Evolutionary conservation across 192 early-diverging fungal species (phyloP).

Genomic region (Podila epicladia): DNA sequence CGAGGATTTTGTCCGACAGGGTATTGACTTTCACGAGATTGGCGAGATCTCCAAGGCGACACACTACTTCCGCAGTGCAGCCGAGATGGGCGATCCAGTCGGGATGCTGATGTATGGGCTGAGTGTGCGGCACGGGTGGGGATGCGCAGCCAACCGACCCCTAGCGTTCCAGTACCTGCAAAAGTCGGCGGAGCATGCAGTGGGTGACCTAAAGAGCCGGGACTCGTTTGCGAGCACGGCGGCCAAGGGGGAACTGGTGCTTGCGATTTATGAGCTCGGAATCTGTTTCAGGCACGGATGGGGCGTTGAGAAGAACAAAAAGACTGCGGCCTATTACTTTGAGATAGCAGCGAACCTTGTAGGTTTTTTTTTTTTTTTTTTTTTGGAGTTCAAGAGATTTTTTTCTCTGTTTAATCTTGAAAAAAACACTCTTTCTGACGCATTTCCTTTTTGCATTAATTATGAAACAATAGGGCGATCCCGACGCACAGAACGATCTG

Average conservation of each 20-base stretch:
- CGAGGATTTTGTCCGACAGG: conserved; percentile 73
- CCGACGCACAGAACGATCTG: conserved; percentile 80
- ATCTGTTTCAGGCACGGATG: conserved; percentile 84
- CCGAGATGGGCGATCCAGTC: conserved; percentile 69
- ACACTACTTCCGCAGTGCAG: conserved; percentile 73
- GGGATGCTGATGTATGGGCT: conserved; percentile 81
- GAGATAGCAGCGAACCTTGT: conserved; percentile 65
- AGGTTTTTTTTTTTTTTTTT: conserved; percentile 8
- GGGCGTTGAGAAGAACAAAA: conserved; percentile 80
- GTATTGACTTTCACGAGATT: conserved; percentile 73
- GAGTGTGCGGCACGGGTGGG: conserved; percentile 81
- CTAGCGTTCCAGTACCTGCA: conserved; percentile 76
- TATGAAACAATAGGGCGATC: conserved; percentile 62
- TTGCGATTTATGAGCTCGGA: conserved; percentile 85
- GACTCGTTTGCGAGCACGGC: conserved; percentile 65
- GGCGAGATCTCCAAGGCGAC: conserved; percentile 78
- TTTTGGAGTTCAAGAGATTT: not conserved
- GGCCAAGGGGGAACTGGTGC: conserved; percentile 61
- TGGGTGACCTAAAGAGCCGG: conserved; percentile 64
- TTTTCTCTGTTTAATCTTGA: conserved; percentile 1
- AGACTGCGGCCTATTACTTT: conserved; percentile 53
- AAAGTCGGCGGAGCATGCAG: conserved; percentile 73
- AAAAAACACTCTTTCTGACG: not conserved
- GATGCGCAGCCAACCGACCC: conserved; percentile 40
- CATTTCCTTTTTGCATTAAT: not conserved